Evolutionary conservation across 2,329 filamentous ascomycete genomes (phyloP).

Genomic region (Neocatenulostroma microsporum): DNA sequence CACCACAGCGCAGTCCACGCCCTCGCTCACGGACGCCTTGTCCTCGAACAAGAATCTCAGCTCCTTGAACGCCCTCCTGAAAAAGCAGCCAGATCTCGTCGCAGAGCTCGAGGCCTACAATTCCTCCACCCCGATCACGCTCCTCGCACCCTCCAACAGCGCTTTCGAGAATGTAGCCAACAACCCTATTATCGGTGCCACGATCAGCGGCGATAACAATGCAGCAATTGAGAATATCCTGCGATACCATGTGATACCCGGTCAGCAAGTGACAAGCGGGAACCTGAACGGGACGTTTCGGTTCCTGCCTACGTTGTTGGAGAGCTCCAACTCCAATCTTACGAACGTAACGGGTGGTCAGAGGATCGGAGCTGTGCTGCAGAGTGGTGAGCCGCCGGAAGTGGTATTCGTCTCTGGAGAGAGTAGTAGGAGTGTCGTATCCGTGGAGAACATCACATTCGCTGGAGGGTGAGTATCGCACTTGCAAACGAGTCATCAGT

Average conservation of each 20-base stretch:
- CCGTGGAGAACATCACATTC: slow-evolving; percentile 22
- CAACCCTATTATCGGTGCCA: slow-evolving; percentile 7
- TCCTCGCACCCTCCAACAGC: slow-evolving; percentile 32
- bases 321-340: slow-evolving; percentile 32
- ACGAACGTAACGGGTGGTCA: slow-evolving; percentile 47
- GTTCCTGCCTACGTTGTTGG: slow-evolving; percentile 41
- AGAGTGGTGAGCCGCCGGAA: slow-evolving; percentile 26
- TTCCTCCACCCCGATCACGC: slow-evolving; percentile 30
- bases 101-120: slow-evolving; percentile 22
- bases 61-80: slow-evolving; percentile 10
- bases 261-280: slow-evolving; percentile 11
- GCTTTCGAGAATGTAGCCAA: slow-evolving; percentile 29
- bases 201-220: slow-evolving; percentile 12
- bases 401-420: slow-evolving; percentile 36
- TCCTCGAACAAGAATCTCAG: slow-evolving; percentile 10
- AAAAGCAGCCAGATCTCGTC: slow-evolving; percentile 21
- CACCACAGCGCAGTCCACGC: too few relatives aligned
- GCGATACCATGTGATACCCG: slow-evolving; percentile 11
- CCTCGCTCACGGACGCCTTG: slow-evolving; percentile 12
- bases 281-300: slow-evolving; percentile 22
- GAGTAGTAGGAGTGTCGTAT: slow-evolving; percentile 35
- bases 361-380: slow-evolving; percentile 41
- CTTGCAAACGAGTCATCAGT: too few relatives aligned
- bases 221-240: slow-evolving; percentile 9
- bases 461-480: slow-evolving; percentile 44